Base-by-base conservation (phyloP, 192 early-diverging fungal species). In the Coemansia sp. region DNA sequence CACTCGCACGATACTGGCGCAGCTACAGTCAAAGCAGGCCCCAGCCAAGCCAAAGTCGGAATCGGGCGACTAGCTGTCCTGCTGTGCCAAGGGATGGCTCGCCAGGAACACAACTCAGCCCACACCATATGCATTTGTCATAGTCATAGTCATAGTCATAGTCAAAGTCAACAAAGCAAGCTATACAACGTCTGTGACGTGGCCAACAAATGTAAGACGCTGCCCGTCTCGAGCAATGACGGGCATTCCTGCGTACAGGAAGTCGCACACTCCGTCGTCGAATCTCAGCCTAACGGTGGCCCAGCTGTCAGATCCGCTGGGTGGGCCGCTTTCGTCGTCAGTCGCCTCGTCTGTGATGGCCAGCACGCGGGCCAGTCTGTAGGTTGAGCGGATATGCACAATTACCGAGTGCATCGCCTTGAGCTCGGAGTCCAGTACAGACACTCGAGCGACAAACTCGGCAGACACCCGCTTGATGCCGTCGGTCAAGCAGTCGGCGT, bases 171-270 rank as follows among this genome's bases (percentile, higher is more conserved):
- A 35, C 11, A 38, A 32, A 32, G 4, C 12, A 32, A 17, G 25
- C 60, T 54, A 67, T 29, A 68, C 19, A 24, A 59, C 45, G 2
- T 43, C 31, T 31, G 63, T 35, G 19, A 76, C 54, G 32, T 64
- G 74, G 29, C 79, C 79, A 22, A 64, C 79, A 68, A 82, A 82
- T n/a, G 58, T 59, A 1, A 82, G 37, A 37, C 58, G 64, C 37
- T 66, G 74, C 8, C 79, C 79, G 41, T 74, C 79, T 38, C 79
- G 70, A 42, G 68, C 79, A 3, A 82, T 62, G 32, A 82, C 43
- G 43, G 79, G 71, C 64, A 74, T 66, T 2, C 71, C 79, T 0
- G 74, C 64, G 20, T 66, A 70, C 41, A 77, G 10, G 37, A 67
- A 74, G 31, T 77, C 79, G 42, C 49, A 62, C 1, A 67, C 56